Percentiles rank a stretch among this genome's conserved stretches.
Conservation (phyloP, 2,329 filamentous ascomycete species). For the Ilyonectria mors-panacis region DNA sequence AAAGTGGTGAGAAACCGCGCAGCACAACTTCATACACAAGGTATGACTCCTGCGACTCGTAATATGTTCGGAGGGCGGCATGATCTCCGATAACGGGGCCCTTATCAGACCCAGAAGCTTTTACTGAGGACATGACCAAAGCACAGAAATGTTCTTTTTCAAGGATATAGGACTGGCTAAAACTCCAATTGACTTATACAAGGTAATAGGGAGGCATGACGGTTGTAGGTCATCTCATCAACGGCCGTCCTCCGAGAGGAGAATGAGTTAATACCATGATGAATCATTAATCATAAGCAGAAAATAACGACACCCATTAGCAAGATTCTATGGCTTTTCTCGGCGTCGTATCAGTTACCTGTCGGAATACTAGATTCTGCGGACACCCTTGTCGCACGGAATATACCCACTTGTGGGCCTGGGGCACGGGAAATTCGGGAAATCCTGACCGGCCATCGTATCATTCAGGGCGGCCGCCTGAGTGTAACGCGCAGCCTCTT, state of each 20-base stretch:
- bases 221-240: not conserved
- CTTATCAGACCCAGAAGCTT: not conserved
- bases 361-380: not conserved
- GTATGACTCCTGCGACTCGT: constrained; percentile 61
- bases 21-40: constrained; percentile 60
- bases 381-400: constrained; percentile 3
- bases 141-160: not conserved
- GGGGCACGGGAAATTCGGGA: constrained; percentile 22
- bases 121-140: not conserved
- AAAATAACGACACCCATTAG: too few species aligned
- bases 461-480: not conserved
- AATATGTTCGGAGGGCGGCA: constrained; percentile 60
- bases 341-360: not conserved
- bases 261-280: too few species aligned
- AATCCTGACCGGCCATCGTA: constrained; percentile 17
- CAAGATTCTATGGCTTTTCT: not conserved
- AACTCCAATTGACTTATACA: constrained; percentile 2
- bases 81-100: constrained; percentile 56
- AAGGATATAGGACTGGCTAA: not conserved
- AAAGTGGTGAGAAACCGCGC: constrained; percentile 65
- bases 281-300: too few species aligned
- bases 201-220: not conserved
- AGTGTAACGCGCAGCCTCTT: not conserved
- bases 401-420: constrained; percentile 13
- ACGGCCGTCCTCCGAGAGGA: too few species aligned